Percentiles rank a stretch among this genome's conserved stretches.
Conservation (phyloP, 148 eudicot species). For the Hydrangea macrophylla region DNA sequence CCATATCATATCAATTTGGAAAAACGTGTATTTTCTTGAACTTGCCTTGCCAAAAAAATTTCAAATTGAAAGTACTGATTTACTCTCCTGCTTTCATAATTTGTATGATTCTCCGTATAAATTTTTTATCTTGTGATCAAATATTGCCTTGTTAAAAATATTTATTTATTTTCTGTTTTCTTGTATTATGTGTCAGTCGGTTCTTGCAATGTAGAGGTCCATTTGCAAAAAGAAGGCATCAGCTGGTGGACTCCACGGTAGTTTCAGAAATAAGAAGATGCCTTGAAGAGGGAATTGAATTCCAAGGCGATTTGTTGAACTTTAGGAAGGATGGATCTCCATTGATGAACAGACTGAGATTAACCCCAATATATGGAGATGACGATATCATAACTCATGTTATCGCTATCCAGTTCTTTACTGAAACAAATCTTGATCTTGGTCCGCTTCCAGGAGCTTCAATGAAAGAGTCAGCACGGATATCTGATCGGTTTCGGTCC, state of each 20-base stretch:
- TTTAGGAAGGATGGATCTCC: slow-evolving; percentile 94
- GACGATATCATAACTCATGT: slow-evolving; percentile 78
- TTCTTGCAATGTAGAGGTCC: slow-evolving; percentile 99
- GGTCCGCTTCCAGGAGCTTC: slow-evolving; percentile 71
- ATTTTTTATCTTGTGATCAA: neutral
- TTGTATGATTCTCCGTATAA: neutral
- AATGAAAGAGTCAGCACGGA: slow-evolving; percentile 43
- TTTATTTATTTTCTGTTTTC: slow-evolving; percentile 4
- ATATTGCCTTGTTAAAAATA: neutral
- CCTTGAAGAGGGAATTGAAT: slow-evolving; percentile 77
- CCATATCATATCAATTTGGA: neutral
- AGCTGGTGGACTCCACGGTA: slow-evolving; percentile 74
- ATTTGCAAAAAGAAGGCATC: slow-evolving; percentile 94
- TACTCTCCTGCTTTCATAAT: neutral
- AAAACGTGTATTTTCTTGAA: neutral
- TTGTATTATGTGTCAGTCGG: slow-evolving; percentile 51
- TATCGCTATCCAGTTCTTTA: slow-evolving; percentile 79
- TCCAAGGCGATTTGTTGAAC: slow-evolving; percentile 84
- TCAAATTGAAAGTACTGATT: neutral
- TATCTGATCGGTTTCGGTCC: slow-evolving; percentile 49
- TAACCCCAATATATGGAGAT: slow-evolving; percentile 87
- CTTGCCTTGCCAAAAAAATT: no score
- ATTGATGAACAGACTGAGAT: slow-evolving; percentile 70
- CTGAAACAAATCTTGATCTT: slow-evolving; percentile 68
- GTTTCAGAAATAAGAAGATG: slow-evolving; percentile 90